Base-by-base conservation (phyloP, 805 yeast genomes). In the Barnettozyma populi region DNA sequence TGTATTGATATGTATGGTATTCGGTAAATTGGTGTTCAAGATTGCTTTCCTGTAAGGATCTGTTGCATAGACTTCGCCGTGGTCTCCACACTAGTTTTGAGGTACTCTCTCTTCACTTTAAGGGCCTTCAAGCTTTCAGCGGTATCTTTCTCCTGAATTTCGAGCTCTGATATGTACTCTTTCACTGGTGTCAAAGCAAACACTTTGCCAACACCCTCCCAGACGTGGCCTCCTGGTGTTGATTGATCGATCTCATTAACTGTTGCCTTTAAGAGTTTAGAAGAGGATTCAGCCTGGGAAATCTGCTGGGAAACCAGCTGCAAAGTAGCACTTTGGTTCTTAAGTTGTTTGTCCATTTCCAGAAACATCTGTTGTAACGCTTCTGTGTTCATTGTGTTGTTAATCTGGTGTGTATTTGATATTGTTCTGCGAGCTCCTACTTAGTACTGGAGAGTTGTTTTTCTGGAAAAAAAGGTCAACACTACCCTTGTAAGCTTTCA, bases 191-290 rank as follows among this genome's bases (percentile, higher is more conserved):
- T 72, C 20, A 60, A 41, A 9, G 84, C 66, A 62, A 84, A 86
- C 27, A 88, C 78, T 65, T 84, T 85, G 25, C 97, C 97, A 32
- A 87, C 78, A 5, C 95, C 87, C 61, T 86, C 79, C 94, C 95
- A 90, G 5, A 90, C 90, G 8, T 61, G 61, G 9, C 77, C 74
- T 19, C 69, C 10, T 2, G 24, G 7, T 5, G 44, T 39, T 4
- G 47, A 43, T 27, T 45, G 41, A 9, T 39, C n/a, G 16, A 47
- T 47, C 32, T 47, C 50, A 5, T 21, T 29, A 9, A 40, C 41
- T 9, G 50, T 43, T 8, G 50, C 50, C 34, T 11, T 42, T 19
- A 43, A 44, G 21, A 36, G 29, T 20, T 39, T 41, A 27, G 38
- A 38, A 10, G 44, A 45, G 41, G 50, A 24, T 36, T 50, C 53